A percentile compares a stretch with the other conserved stretches of the same genome.
phyloP scores from a whole-genome alignment of 208 protist species.

The Acanthamoeba triangularis region DNA sequence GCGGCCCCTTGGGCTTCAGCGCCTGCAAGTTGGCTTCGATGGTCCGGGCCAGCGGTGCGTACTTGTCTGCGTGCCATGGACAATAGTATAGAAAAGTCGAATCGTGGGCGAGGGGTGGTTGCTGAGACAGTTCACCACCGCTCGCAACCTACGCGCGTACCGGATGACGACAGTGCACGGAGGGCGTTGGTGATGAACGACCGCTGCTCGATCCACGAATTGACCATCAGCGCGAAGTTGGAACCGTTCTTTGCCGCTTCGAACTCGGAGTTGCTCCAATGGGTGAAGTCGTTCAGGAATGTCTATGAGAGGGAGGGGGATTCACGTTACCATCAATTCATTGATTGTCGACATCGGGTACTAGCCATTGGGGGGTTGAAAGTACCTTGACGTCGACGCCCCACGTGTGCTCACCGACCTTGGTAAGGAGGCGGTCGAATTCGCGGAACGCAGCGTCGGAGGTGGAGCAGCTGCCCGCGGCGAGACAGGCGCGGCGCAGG shows the following conservation, averaged over 20 bases:
- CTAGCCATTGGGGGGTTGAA: not conserved
- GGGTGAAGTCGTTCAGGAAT: constrained; percentile 11
- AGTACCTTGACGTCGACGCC: constrained; percentile 38
- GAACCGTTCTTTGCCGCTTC: not conserved
- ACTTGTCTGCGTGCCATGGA: not conserved
- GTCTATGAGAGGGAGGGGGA: not conserved
- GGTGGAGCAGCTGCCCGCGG: not conserved
- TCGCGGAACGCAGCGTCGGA: not conserved
- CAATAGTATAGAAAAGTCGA: too few relatives aligned
- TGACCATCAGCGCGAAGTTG: not conserved
- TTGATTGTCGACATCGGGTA: not conserved
- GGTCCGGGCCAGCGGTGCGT: not conserved
- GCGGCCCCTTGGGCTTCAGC: not conserved
- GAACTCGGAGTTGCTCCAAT: constrained; percentile 54
- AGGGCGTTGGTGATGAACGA: constrained; percentile 49
- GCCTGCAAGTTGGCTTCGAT: not conserved
- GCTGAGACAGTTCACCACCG: not conserved
- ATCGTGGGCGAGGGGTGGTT: not conserved
- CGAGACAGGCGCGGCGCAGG: not conserved
- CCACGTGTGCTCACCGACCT: constrained; percentile 57
- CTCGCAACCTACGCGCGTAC: not conserved
- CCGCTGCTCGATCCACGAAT: constrained; percentile 46
- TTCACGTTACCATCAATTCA: too few relatives aligned
- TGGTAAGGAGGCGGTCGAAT: constrained; percentile 19
- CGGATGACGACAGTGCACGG: not conserved